Percentiles rank a stretch among this genome's conserved stretches.
These are phyloP conservation scores for Eutrema heterophyllum DNA, from an alignment of 345 rosid species.

Conservation along the genomic window DNA sequence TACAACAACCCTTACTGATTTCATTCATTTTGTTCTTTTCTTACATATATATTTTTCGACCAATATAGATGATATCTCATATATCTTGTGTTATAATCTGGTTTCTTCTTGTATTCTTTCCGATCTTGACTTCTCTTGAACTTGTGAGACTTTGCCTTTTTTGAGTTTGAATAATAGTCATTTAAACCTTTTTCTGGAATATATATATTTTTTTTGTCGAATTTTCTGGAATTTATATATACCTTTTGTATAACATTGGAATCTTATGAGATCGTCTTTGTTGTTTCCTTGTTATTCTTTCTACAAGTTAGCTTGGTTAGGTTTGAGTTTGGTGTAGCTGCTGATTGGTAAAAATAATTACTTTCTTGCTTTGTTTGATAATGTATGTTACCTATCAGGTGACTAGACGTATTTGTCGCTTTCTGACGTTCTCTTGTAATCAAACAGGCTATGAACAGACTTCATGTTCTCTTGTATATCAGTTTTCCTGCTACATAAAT, in stretches of 20 bases:
- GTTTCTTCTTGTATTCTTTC: slow-evolving; percentile 9
- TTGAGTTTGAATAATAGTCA: slow-evolving; percentile 21
- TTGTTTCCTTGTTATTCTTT: not conserved
- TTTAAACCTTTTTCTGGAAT: not conserved
- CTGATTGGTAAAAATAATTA: not conserved
- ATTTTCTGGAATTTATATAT: not conserved
- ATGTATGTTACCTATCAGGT: not conserved
- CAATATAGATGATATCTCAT: slow-evolving; percentile 10
- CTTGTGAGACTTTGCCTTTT: slow-evolving; percentile 15
- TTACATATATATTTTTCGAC: slow-evolving; percentile 12
- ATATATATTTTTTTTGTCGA: too few relatives aligned
- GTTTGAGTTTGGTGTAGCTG: not conserved
- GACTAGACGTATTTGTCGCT: not conserved
- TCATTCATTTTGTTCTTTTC: slow-evolving; percentile 9
- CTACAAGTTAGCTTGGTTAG: not conserved
- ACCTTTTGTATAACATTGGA: not conserved
- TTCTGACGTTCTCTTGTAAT: not conserved
- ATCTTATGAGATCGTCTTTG: not conserved
- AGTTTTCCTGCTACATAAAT: not conserved
- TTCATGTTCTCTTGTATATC: not conserved
- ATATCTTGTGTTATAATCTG: slow-evolving; percentile 17
- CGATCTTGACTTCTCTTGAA: not conserved
- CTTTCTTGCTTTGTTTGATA: not conserved
- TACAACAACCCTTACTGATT: slow-evolving; percentile 35
- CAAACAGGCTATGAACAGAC: not conserved